Evolutionary conservation across 371 early-diverging fungal genomes (phyloP), one percentile per base, ranked within the genome.

Genomic region (Basidiobolus meristosporus): DNA sequence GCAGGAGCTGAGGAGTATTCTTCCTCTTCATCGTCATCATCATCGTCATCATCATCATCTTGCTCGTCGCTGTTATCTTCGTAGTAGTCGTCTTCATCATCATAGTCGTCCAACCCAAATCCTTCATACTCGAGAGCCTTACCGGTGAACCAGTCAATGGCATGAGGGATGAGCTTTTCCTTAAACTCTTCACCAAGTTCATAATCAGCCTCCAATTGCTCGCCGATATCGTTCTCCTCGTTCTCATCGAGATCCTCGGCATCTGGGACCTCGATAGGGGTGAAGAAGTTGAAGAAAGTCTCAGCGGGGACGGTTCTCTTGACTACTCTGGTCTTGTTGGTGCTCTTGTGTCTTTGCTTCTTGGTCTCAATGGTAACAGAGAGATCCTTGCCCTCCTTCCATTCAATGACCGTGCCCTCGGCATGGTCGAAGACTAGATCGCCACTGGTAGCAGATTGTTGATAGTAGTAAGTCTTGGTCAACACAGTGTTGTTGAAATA

Each of bases 81-180:
- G 10, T 36, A 36, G 36, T 16, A 36, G 21, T 19, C 19, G 17
- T 36, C 21, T 19, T 36, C 36, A 15, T 36, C 36, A 19, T 36
- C 36, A 36, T 36, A 36, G 39, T 73, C 74, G 38, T 71, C 79
- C 35, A 75, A 74, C 36, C 67, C 73, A 10, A 57, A 65, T 38
- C 68, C 81, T 46, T 73, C 77, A 54, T 73, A 77, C 43, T 75
- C 71, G 31, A 90, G 68, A 34, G 97, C 95, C 62, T 84, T 81
- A 51, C 98, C 98, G 14, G 96, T 95, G 68, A 92, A 97, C 83
- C 91, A 97, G 60, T 91, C 87, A 41, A 97, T 63, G 44, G 98
- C 98, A 51, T 77, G 75, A 43, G 98, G 92, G 42, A 97, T 76
- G 44, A 97, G 57, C 57, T 82, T 83, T 43, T 90, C 90, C 68